Evolutionary conservation across 1,284 basidiomycete species (phyloP).

Genomic region (Austroboletus novae-zelandiae): DNA sequence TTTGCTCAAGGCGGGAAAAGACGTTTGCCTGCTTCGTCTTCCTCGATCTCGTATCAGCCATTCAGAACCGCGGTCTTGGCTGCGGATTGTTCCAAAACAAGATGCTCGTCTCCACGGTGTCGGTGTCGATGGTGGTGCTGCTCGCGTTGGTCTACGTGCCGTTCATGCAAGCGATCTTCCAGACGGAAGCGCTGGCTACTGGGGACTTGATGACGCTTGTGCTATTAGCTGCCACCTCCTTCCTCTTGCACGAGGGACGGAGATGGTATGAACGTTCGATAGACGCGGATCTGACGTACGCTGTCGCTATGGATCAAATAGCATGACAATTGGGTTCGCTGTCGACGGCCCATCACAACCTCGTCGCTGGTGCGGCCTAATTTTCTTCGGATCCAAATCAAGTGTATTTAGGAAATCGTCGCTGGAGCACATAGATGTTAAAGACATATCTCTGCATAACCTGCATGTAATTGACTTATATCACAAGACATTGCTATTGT

Average conservation of each 20-base stretch:
- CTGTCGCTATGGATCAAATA: conserved; percentile 40
- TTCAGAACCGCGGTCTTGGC: conserved; percentile 90
- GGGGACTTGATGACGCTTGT: conserved; percentile 76
- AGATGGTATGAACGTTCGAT: conserved; percentile 71
- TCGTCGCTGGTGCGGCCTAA: no score
- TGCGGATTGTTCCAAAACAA: conserved; percentile 79
- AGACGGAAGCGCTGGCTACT: conserved; percentile 77
- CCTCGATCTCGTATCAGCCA: conserved; percentile 91
- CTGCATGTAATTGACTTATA: not conserved
- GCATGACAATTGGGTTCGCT: conserved; percentile 30
- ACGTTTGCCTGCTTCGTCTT: conserved; percentile 98
- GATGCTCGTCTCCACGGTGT: conserved; percentile 88
- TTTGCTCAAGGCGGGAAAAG: conserved; percentile 37
- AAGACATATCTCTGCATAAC: conserved; percentile 2
- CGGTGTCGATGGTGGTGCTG: conserved; percentile 80
- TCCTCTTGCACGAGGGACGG: conserved; percentile 78
- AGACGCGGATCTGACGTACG: conserved; percentile 38
- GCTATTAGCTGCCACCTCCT: conserved; percentile 66
- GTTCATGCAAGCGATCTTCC: conserved; percentile 89
- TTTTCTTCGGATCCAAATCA: no score
- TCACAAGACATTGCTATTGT: not conserved
- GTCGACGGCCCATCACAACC: no score
- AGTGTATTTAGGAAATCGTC: conserved; percentile 5
- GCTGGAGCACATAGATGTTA: conserved; percentile 5
- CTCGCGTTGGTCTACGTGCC: conserved; percentile 89